A percentile compares a stretch with the other conserved stretches of the same genome.
Conservation (phyloP, 1,284 basidiomycete genomes). For the Ustilago bromivora region DNA sequence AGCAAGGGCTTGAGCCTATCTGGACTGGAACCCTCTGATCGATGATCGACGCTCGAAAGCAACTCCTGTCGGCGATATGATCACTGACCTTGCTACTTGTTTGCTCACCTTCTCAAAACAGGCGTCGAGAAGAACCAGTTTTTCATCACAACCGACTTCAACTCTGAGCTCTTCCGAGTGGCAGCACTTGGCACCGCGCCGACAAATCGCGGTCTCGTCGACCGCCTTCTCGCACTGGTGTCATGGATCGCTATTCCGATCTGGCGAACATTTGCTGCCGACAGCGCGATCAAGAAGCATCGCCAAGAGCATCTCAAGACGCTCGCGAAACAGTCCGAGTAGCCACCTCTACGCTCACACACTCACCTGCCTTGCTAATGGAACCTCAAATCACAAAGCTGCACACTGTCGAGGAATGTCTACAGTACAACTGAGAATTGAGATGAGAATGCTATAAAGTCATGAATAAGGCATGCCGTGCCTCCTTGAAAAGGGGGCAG, state of each 20-base stretch:
- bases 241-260: constrained; percentile 54
- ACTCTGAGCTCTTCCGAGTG: constrained; percentile 59
- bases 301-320: constrained; percentile 30
- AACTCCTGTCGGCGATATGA: background rate
- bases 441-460: background rate
- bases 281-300: constrained; percentile 44
- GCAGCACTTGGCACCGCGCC: constrained; percentile 58
- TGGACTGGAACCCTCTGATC: background rate
- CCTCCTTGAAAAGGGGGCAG: background rate
- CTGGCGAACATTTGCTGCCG: constrained; percentile 61
- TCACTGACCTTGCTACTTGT: background rate
- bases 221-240: constrained; percentile 46
- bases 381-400: background rate
- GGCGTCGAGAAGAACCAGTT: constrained; percentile 57
- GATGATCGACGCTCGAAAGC: constrained; percentile 9
- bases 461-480: background rate
- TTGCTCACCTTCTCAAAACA: background rate
- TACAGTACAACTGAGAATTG: constrained; percentile 11
- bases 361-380: background rate
- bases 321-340: constrained; percentile 7
- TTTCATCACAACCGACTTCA: constrained; percentile 65
- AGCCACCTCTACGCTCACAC: background rate
- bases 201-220: constrained; percentile 51
- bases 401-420: background rate
- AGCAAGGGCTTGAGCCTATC: background rate